Evolutionary conservation across 306 rosid genomes (phyloP).

Genomic region (Elaeagnus macrophylla): DNA sequence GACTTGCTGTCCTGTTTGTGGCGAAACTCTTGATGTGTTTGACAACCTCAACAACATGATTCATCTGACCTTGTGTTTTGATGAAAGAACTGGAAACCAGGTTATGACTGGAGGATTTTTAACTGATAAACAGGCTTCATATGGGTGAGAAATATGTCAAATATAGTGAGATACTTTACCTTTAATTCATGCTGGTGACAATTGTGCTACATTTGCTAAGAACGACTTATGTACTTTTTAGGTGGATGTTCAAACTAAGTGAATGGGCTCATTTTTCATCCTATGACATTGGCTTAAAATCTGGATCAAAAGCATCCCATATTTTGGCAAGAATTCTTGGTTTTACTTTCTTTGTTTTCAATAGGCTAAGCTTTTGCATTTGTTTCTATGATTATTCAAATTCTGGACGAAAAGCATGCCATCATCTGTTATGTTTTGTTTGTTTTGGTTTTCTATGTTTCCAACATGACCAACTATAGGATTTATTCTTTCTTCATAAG

Average conservation of each 20-base stretch:
- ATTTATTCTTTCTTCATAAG: background rate
- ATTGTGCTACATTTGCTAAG: constrained; percentile 1
- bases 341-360: constrained; percentile 5
- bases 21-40: constrained; percentile 71
- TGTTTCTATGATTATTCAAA: constrained; percentile 69
- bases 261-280: constrained; percentile 93
- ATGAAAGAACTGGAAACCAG: constrained; percentile 96
- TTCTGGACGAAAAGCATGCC: constrained; percentile 81
- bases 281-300: constrained; percentile 78
- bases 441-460: constrained; percentile 5
- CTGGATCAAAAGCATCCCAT: constrained; percentile 89
- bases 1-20: constrained; percentile 94
- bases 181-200: constrained; percentile 3
- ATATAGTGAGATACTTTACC: background rate
- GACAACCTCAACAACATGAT: constrained; percentile 64
- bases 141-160: constrained; percentile 53
- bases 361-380: constrained; percentile 6
- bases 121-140: constrained; percentile 83
- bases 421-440: constrained; percentile 57
- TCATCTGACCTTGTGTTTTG: constrained; percentile 88
- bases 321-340: constrained; percentile 52
- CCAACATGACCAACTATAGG: constrained; percentile 8
- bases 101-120: constrained; percentile 95
- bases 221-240: constrained; percentile 18
- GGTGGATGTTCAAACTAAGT: constrained; percentile 93